Evolutionary conservation across 805 yeast species (phyloP).

Genomic region (Komagataella ulmi): DNA sequence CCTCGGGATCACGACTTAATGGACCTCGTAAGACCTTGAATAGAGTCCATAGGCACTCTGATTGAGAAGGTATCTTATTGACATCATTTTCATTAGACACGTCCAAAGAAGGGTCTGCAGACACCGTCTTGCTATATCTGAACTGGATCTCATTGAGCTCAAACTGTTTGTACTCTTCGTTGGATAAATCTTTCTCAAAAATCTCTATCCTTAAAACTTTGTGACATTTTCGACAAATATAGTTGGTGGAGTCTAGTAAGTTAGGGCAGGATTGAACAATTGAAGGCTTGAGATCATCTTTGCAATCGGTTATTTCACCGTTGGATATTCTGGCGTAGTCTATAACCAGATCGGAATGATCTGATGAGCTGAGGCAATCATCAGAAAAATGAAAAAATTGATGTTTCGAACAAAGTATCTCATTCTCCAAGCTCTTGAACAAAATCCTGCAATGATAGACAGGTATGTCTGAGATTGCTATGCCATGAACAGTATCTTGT

Average conservation of each 20-base stretch:
- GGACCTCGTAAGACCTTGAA: constrained; percentile 61
- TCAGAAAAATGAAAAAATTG: constrained; percentile 4
- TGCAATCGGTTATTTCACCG: not conserved
- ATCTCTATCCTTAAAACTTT: constrained; percentile 34
- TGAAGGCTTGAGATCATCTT: not conserved
- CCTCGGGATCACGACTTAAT: constrained; percentile 26
- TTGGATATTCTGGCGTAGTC: constrained; percentile 1
- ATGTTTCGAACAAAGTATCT: not conserved
- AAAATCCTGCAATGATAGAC: not conserved
- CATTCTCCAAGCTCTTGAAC: not conserved
- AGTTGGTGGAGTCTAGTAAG: constrained; percentile 31
- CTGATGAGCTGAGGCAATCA: constrained; percentile 3
- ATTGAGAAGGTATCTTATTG: constrained; percentile 31
- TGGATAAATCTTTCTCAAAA: constrained; percentile 31
- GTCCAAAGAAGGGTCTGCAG: not conserved
- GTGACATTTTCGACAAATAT: constrained; percentile 29
- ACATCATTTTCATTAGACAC: constrained; percentile 4
- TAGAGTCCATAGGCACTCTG: constrained; percentile 47
- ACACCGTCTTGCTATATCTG: constrained; percentile 27
- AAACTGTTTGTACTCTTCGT: constrained; percentile 31
- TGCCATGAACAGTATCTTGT: constrained; percentile 1
- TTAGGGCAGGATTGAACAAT: constrained; percentile 16
- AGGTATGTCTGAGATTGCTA: not conserved
- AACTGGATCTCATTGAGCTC: constrained; percentile 33
- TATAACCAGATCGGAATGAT: constrained; percentile 3